Conservation (phyloP, 495 filamentous ascomycete genomes). For the Trichoderma gamsii region DNA sequence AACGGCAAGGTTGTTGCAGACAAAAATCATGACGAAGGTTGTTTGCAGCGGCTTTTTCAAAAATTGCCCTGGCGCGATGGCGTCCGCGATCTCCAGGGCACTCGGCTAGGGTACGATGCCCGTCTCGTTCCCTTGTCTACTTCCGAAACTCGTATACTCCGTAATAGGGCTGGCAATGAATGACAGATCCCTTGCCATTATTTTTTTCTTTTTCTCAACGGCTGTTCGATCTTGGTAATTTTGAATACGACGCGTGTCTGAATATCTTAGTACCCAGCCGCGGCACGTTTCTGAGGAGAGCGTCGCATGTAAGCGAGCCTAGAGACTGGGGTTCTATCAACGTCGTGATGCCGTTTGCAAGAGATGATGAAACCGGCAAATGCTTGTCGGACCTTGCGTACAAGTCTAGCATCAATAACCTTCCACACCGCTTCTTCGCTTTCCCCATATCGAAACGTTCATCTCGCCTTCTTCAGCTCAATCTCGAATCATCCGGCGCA, state of each 20-base stretch:
- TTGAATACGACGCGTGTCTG: no score
- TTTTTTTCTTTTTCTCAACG: neutral
- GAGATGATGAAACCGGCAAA: no score
- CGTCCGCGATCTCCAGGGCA: neutral
- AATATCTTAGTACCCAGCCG: no score
- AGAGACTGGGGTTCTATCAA: no score
- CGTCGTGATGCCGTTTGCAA: no score
- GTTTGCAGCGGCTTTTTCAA: neutral
- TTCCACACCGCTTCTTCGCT: no score
- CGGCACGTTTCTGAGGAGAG: no score
- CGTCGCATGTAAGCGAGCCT: no score
- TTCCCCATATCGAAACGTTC: neutral
- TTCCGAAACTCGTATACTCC: neutral
- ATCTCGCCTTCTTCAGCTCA: neutral
- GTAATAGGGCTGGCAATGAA: neutral
- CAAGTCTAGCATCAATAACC: no score
- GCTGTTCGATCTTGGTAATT: no score
- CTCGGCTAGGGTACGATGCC: constrained; percentile 1
- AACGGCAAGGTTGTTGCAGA: neutral
- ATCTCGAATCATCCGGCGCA: neutral
- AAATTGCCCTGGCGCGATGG: neutral
- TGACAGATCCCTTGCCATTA: neutral
- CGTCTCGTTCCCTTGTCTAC: neutral
- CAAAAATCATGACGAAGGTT: neutral
- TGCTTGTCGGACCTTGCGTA: no score